Evolutionary conservation across 805 yeast species (phyloP), one percentile per base, ranked within the genome.

Genomic region (Cyberlindnera maritima): DNA sequence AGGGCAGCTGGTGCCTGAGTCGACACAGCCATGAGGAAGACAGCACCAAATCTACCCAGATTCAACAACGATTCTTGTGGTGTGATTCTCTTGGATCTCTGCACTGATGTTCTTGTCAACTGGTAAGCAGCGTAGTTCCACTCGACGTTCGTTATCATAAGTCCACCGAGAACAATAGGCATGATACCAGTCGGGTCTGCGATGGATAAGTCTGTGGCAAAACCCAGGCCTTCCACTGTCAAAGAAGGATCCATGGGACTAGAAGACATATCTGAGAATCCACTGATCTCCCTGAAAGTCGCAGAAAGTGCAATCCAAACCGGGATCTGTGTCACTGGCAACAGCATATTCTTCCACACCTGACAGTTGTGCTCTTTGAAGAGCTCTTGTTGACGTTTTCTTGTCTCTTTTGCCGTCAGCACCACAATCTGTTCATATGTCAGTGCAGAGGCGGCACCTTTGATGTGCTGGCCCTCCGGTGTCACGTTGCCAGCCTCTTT

Each of bases 1-100:
- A 91, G 68, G 0, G 95, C 88, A 25, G 83, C 71, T 0, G 98
- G 96, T 0, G 96, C 95, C 58, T 90, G 94, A 35, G 90, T 79
- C 0, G 96, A 75, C 17, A 90, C 71, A 5, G 89, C 90, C 85
- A 89, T 88, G 66, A 92, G 71, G 53, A 88, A 80, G 1, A 90
- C 80, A 43, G 87, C 80, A 19, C 92, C 81, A 53, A 88, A 72
- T 57, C 97, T 72, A 2, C 95, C 79, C 2, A 87, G 59, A 51
- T 81, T 88, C 45, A 87, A 74, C 31, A 91, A 59, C 2, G 88
- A 76, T 56, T 81, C 87, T 41, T 79, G 72, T 6, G 80, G 65
- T 2, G 85, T 80, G 4, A 85, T 79, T 47, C 87, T 69, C 14
- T 73, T 58, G 3, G 71, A 59, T 49, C 70, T 64, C 41, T 68